These are phyloP conservation scores for Colletotrichum endophyticum DNA, from an alignment of 2,329 filamentous ascomycete genomes.

Conservation along the genomic window DNA sequence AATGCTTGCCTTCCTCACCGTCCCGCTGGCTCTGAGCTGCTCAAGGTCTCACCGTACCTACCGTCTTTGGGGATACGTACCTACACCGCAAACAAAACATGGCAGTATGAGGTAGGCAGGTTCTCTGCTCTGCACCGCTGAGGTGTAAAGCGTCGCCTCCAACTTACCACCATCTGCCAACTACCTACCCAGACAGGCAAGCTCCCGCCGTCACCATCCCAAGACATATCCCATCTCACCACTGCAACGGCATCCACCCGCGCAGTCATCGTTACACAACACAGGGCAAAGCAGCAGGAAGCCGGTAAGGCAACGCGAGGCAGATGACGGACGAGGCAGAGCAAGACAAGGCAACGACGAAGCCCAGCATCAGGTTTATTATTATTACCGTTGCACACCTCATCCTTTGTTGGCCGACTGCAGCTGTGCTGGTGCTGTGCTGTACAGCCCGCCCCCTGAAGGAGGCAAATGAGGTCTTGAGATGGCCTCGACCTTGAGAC, in stretches of 20 bases:
- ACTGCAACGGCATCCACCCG: background rate
- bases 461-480: conserved; percentile 8
- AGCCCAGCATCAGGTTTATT: background rate
- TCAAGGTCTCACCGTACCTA: background rate
- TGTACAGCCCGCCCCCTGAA: background rate
- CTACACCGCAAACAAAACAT: background rate
- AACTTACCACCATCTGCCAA: background rate
- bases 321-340: background rate
- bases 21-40: background rate
- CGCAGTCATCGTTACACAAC: background rate
- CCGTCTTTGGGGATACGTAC: background rate
- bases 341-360: background rate
- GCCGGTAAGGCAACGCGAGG: background rate
- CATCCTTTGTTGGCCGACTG: background rate
- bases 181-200: background rate
- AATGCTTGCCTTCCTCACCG: background rate
- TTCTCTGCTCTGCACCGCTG: background rate
- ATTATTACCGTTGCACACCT: background rate
- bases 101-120: background rate
- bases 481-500: background rate
- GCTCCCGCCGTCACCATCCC: background rate
- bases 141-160: background rate
- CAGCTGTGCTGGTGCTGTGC: background rate
- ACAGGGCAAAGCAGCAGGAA: conserved; percentile 4
- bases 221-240: background rate